A percentile compares a stretch with the other conserved stretches of the same genome.
Evolutionary conservation across 495 filamentous ascomycete species (phyloP).

Genomic region (Aspergillus affinis): DNA sequence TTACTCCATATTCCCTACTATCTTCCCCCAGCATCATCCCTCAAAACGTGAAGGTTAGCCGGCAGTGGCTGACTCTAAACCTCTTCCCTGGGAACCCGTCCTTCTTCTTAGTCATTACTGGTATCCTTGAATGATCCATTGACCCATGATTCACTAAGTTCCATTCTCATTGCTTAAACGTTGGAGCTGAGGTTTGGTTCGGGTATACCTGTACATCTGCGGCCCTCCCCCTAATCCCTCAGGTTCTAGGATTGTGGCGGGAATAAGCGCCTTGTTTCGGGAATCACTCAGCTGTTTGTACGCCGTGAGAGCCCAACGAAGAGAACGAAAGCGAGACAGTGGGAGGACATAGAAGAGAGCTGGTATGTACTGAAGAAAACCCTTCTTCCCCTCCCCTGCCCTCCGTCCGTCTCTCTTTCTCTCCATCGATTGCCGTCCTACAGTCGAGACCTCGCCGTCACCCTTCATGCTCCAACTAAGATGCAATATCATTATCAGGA

Average conservation of each 20-base stretch:
- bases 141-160: neutral
- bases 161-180: neutral
- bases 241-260: constrained; percentile 12
- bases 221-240: constrained; percentile 6
- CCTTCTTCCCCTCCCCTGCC: neutral
- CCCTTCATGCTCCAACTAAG: neutral
- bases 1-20: neutral
- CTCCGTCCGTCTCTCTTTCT: neutral
- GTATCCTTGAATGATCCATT: neutral
- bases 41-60: neutral
- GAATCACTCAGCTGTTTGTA: constrained; percentile 8
- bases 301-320: constrained; percentile 2
- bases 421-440: neutral
- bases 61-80: constrained; percentile 1
- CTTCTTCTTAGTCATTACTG: constrained; percentile 1
- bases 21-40: neutral
- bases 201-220: constrained; percentile 12
- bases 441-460: neutral
- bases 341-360: constrained; percentile 1
- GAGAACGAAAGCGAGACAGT: neutral
- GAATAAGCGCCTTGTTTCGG: constrained; percentile 16
- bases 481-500: neutral
- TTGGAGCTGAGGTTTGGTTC: neutral
- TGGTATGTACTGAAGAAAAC: neutral
- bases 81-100: constrained; percentile 2